These are phyloP conservation scores for Petrea volubilis DNA, from an alignment of 257 asterid genomes.

Conservation along the genomic window DNA sequence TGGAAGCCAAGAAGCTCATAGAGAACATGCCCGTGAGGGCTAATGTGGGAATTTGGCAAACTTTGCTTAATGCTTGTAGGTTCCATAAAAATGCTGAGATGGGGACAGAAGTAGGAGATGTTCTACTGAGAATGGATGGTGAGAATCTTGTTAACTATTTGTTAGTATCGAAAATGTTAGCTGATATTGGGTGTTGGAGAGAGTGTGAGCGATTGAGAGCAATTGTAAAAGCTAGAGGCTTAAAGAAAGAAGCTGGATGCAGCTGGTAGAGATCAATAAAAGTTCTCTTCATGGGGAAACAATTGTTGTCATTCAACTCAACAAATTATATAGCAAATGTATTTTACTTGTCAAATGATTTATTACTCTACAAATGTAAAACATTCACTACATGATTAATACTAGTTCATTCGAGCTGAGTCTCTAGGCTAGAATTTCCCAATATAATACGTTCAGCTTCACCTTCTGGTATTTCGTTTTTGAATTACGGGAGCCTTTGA, in stretches of 20 bases:
- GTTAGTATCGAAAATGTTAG: constrained; percentile 54
- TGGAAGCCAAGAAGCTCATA: constrained; percentile 52
- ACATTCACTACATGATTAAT: too few species aligned
- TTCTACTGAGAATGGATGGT: constrained; percentile 46
- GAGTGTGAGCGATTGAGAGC: constrained; percentile 51
- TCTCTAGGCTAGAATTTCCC: too few species aligned
- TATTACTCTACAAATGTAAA: too few species aligned
- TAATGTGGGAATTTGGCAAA: constrained; percentile 62
- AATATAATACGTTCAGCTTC: constrained; percentile 23
- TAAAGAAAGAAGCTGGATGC: constrained; percentile 57
- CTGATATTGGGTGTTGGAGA: constrained; percentile 52
- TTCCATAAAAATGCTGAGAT: constrained; percentile 45
- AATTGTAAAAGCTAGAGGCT: constrained; percentile 45
- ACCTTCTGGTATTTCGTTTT: too few species aligned
- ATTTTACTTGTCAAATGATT: too few species aligned
- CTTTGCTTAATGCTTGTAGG: constrained; percentile 60
- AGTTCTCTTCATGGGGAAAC: too few species aligned
- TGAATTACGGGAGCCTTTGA: too few species aligned
- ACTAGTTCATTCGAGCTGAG: too few species aligned
- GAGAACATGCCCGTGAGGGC: constrained; percentile 57
- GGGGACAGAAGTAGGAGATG: constrained; percentile 55
- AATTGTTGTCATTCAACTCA: too few species aligned
- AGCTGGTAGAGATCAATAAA: constrained; percentile 51
- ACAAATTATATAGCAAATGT: too few species aligned
- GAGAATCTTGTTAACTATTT: constrained; percentile 56